phyloP scores from a whole-genome alignment of 2,329 filamentous ascomycete species.

The Phoma sp. region DNA sequence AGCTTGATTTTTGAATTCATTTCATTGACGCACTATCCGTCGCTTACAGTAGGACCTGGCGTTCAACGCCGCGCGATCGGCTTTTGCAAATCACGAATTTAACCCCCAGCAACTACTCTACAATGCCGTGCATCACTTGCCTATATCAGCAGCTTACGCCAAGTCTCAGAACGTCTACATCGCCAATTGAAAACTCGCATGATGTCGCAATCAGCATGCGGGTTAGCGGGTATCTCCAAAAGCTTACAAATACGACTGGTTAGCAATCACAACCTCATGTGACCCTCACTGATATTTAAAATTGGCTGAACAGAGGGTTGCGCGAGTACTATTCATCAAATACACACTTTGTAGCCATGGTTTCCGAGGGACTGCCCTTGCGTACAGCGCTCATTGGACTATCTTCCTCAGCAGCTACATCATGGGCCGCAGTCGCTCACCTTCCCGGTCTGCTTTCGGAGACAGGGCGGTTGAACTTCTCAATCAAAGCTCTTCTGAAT shows the following conservation, averaged over 20 bases:
- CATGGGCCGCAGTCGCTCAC: slow-evolving; percentile 64
- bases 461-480: slow-evolving; percentile 42
- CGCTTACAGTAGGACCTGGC: too few relatives aligned
- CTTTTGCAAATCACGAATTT: too few relatives aligned
- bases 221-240: too few relatives aligned
- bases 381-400: slow-evolving; percentile 58
- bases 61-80: too few relatives aligned
- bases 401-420: slow-evolving; percentile 57
- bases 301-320: too few relatives aligned
- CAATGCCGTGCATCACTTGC: too few relatives aligned
- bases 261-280: slow-evolving; percentile 2
- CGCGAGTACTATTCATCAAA: background rate
- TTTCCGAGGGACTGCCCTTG: background rate
- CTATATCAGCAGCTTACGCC: too few relatives aligned
- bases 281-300: background rate
- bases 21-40: too few relatives aligned
- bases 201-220: slow-evolving; percentile 1
- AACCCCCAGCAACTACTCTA: too few relatives aligned
- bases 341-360: background rate
- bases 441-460: slow-evolving; percentile 63
- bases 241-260: slow-evolving; percentile 11
- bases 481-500: slow-evolving; percentile 57
- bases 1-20: too few relatives aligned
- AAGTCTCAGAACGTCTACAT: too few relatives aligned
- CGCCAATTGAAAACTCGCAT: background rate